Base-by-base conservation (phyloP, 495 filamentous ascomycete genomes). In the Mytilinidion resinicola region DNA sequence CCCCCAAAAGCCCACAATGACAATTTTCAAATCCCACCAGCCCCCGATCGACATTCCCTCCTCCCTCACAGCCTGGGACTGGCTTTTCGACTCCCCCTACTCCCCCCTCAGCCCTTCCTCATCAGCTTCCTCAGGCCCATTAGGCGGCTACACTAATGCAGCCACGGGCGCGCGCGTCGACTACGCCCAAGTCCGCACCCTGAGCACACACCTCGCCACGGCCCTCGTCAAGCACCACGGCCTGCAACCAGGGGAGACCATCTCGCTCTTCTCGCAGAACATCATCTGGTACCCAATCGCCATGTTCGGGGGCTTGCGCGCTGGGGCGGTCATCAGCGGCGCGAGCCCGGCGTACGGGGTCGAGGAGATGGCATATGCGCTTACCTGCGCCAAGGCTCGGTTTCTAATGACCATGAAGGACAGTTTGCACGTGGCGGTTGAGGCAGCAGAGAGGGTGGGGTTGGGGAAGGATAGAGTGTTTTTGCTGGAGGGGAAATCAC, bases 211-310 rank as follows among this genome's bases (percentile, higher is more conserved):
- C 59, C 69, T 85, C 30, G 82, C 80, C 1, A 85, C 81, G 0
- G 78, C 79, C 0, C 70, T 86, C 17, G 76, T 78, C 25, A 74
- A 73, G 52, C 67, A 74, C 15, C 77, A 82, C 69, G 75, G 76
- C 1, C 65, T 85, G 15, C 55, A 70, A 12, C 58, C 67, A 2
- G 77, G 78, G 0, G 67, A 85, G 1, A 78, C 77, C 0, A 76
- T 85, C 6, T 73, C 79, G 0, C 66, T 85, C 1, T 84, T 84
- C 64, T 78, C 74, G 59, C 75, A 73, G 25, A 84, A 83, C 63
- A 80, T 75, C 11, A 79, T 85, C 52, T 82, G 79, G 79, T 84
- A 84, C 64, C 82, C 81, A 1, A 76, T 83, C 11, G 78, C 80
- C 12, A 76, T 85, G 74, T 76, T 82, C 50, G 79, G 72, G 3